Conservation (phyloP, 2,329 filamentous ascomycete genomes). For the Trichoderma guizhouense region DNA sequence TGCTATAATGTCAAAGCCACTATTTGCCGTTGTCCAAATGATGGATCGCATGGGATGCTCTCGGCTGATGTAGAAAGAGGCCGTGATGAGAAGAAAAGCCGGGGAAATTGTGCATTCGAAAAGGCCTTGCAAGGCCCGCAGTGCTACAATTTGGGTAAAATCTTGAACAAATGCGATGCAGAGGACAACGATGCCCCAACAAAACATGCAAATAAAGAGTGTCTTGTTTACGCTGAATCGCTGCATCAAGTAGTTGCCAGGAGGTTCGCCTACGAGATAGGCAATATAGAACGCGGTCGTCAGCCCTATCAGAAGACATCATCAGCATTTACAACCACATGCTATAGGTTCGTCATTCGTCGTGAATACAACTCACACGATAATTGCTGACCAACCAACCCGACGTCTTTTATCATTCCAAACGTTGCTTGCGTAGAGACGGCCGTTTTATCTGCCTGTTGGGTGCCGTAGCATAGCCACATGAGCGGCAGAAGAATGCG, state of each 20-base stretch:
- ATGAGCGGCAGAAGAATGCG: not conserved
- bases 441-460: not conserved
- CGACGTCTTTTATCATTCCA: not conserved
- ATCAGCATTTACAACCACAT: not conserved
- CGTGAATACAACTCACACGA: not conserved
- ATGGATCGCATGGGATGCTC: not conserved
- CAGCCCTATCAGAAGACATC: not conserved
- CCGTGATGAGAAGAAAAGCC: not conserved
- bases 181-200: not conserved
- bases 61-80: not conserved
- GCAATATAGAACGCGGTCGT: not conserved
- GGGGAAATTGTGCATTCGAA: not conserved
- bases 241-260: not conserved
- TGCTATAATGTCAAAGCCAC: not conserved
- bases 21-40: not conserved
- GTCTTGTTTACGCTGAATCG: not conserved
- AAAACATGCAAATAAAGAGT: not conserved
- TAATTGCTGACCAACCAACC: not conserved
- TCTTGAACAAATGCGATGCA: not conserved
- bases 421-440: not conserved
- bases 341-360: not conserved
- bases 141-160: not conserved
- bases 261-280: not conserved
- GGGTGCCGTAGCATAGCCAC: not conserved
- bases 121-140: not conserved